Evolutionary conservation across 1,284 basidiomycete genomes (phyloP).

Genomic region (Earliella scabrosa): DNA sequence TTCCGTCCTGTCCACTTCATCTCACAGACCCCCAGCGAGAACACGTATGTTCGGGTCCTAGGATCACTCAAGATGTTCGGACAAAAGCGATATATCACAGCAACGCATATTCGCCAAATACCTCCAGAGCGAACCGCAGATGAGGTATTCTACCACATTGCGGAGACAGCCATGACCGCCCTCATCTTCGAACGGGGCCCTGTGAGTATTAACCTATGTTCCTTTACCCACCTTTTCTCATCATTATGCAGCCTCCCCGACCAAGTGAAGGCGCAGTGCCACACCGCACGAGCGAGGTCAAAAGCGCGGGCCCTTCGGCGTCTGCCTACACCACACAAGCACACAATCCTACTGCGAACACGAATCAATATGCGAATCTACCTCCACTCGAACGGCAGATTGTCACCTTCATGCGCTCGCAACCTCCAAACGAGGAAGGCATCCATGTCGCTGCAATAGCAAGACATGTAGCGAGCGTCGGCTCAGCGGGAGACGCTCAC

Average conservation of each 20-base stretch:
- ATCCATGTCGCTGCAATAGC: conserved; percentile 53
- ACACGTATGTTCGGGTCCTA: conserved; percentile 82
- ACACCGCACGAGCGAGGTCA: background rate
- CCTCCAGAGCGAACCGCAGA: conserved; percentile 1
- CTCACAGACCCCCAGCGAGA: conserved; percentile 54
- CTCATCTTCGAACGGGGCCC: conserved; percentile 46
- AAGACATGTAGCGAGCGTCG: conserved; percentile 27
- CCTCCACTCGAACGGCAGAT: conserved; percentile 52
- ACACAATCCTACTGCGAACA: conserved; percentile 18
- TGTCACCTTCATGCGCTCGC: conserved; percentile 47
- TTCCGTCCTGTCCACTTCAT: background rate
- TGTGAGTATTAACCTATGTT: conserved; percentile 27
- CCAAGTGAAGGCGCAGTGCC: conserved; percentile 26
- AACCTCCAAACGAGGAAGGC: conserved; percentile 45
- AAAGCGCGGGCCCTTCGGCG: conserved; percentile 2
- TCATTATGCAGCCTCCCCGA: conserved; percentile 32
- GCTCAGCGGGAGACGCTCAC: conserved; percentile 31
- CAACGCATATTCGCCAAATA: conserved; percentile 51
- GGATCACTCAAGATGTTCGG: conserved; percentile 92
- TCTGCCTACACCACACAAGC: conserved; percentile 40
- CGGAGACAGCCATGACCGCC: conserved; percentile 57
- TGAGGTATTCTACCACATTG: conserved; percentile 83
- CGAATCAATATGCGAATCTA: conserved; percentile 43
- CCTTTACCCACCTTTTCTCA: background rate
- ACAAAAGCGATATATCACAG: conserved; percentile 83